Evolutionary conservation across 2,329 filamentous ascomycete species (phyloP).

Genomic region (Alternaria dauci): DNA sequence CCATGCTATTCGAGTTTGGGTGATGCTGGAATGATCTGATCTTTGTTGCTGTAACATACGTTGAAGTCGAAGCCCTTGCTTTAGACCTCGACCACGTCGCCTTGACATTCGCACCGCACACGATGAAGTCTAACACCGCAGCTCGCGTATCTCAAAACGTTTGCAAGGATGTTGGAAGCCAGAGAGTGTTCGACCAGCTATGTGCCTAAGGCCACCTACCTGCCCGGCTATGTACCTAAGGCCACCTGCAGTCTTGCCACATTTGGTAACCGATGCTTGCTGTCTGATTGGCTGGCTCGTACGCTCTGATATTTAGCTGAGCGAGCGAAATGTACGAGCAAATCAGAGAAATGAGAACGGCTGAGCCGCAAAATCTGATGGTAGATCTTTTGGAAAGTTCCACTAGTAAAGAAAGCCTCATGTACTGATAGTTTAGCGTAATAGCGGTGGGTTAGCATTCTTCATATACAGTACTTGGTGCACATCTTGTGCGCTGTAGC

Average conservation of each 20-base stretch:
- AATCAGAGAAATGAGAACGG: background rate
- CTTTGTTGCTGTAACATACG: background rate
- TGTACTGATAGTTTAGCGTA: background rate
- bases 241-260: background rate
- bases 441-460: background rate
- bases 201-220: background rate
- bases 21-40: background rate
- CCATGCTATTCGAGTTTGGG: background rate
- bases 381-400: background rate
- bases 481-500: too few species aligned
- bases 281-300: slow-evolving; percentile 15
- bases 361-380: background rate
- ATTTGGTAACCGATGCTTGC: background rate
- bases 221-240: background rate
- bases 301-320: background rate
- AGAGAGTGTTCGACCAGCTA: background rate
- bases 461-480: background rate
- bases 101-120: background rate
- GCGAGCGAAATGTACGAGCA: background rate
- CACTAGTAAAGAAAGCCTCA: background rate
- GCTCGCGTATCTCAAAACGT: background rate
- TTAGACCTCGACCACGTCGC: background rate
- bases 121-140: background rate
- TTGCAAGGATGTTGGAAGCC: background rate
- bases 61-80: background rate